Evolutionary conservation across 2,329 filamentous ascomycete species (phyloP), one percentile per base, ranked within the genome.

Genomic region (Venturia oleaginea): DNA sequence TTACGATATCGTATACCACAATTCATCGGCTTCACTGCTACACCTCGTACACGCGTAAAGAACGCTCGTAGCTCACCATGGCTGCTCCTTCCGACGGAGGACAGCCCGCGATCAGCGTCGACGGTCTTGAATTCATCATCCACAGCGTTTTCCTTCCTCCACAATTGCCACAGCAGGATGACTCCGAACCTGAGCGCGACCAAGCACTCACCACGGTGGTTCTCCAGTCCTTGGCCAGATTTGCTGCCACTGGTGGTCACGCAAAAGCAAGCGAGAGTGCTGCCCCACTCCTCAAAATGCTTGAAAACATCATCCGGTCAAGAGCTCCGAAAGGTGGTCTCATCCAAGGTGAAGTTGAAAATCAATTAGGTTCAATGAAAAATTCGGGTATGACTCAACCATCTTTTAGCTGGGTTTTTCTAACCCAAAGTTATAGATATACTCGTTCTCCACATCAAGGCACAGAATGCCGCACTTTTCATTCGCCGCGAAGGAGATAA

Each of bases 401-500:
- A 57, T 1, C 0, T 11, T 1, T 34, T n/a, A 34, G 15, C 11
- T 34, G 19, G 10, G 11, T 10, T 27, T 34, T 3, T 22, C 19
- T 13, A 57, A n/a, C 27, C 19, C 8, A 4, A 61, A 15, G 6
- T 42, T 0, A 22, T 13, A 57, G 51, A 57, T 15, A 22, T 57
- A 1, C 51, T 57, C 15, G 27, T 22, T n/a, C 62, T 82, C 0
- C 73, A 81, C 59, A 66, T 82, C 22, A 68, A 70, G 0, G 74
- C 79, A 63, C 81, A 83, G 66, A 83, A 83, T 68, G 77, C 78
- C 1, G 80, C 73, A 11, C 62, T 83, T 2, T 67, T 82, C 1
- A 71, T 83, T 34, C 74, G 75, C 60, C 67, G 71, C 13, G 65
- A 72, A 19, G 64, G 67, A n/a, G 48, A 63, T 4, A 55, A 48